Evolutionary conservation across 83 land plant genomes (phyloP), one percentile per base, ranked within the genome.

Genomic region (Diphasiastrum complanatum): DNA sequence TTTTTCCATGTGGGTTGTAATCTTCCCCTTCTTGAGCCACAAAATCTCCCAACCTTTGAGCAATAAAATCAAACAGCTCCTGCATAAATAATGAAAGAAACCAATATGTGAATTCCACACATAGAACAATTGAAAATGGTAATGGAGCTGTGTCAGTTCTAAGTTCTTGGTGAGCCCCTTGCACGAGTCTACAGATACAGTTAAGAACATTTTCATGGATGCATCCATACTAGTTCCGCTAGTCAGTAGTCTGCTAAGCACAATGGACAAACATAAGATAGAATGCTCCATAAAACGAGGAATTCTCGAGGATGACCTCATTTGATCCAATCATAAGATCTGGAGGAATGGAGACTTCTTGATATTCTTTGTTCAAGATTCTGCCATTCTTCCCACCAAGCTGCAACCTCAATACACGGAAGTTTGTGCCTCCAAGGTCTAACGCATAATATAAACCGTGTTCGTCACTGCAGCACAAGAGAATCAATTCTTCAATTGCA

Each of bases 31-130:
- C 89, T 32, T 49, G 73, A 33, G 48, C 57, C 25, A 73, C 86
- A 76, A 91, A 91, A 30, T 66, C 73, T 18, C 63, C 79, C 31
- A 86, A 72, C 36, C 61, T 70, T 43, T 72, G 58, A 32, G 86
- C 97, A 65, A 91, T 86, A 45, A 77, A 86, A 67, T 91, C 92
- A 65, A 84, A 86, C 46, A 91, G 74, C 64, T 81, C 84, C 96
- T 90, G 75, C 50, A 78, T 33, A 77, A 40, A 43, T 27, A 24
- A 24, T 28, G 20, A 33, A 8, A 20, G 28, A 10, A 18, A 33
- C 6, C 25, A 36, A 40, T 19, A 58, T 54, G 45, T 25, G 18
- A 28, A 23, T 31, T 47, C 51, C 53, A 4, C 37, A 63, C 36
- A 28, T 14, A 1, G 41, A n/a, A 19, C 0, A 22, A 61, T 25